Evolutionary conservation across 345 rosid genomes (phyloP).

Genomic region (Boechera divaricarpa): DNA sequence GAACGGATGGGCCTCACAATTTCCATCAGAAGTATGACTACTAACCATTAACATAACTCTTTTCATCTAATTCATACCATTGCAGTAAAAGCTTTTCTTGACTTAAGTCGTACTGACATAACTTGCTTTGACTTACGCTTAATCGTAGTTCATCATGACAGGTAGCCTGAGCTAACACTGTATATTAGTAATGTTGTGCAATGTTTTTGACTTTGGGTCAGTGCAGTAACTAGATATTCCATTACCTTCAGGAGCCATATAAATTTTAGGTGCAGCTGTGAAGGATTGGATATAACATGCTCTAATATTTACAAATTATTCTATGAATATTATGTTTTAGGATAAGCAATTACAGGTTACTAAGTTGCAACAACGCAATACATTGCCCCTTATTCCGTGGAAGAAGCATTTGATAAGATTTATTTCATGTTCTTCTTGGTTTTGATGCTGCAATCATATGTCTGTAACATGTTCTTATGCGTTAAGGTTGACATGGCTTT

Average conservation of each 20-base stretch:
- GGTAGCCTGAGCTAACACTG: conserved; percentile 55
- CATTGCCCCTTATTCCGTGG: conserved; percentile 21
- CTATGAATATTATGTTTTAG: conserved; percentile 32
- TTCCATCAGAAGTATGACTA: conserved; percentile 99
- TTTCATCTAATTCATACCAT: conserved; percentile 66
- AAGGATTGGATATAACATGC: conserved; percentile 17
- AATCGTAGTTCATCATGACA: conserved; percentile 50
- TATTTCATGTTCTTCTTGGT: conserved; percentile 25
- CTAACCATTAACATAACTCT: conserved; percentile 99
- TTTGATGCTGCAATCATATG: conserved; percentile 28
- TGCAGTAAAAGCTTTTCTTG: conserved; percentile 55
- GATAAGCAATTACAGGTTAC: conserved; percentile 29
- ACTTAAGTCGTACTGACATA: conserved; percentile 57
- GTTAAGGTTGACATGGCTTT: conserved; percentile 25
- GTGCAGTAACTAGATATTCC: conserved; percentile 31
- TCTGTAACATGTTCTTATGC: conserved; percentile 14
- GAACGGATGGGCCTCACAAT: conserved; percentile 94
- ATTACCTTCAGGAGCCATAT: conserved; percentile 30
- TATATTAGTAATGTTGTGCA: conserved; percentile 10
- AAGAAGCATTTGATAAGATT: conserved; percentile 32
- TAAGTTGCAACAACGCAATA: conserved; percentile 11
- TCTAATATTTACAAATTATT: conserved; percentile 7
- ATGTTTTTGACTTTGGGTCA: conserved; percentile 21
- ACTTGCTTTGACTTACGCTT: conserved; percentile 55
- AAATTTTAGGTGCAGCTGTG: conserved; percentile 33